These are phyloP conservation scores for Arthonia radiata DNA, from an alignment of 495 filamentous ascomycete species.

Conservation along the genomic window DNA sequence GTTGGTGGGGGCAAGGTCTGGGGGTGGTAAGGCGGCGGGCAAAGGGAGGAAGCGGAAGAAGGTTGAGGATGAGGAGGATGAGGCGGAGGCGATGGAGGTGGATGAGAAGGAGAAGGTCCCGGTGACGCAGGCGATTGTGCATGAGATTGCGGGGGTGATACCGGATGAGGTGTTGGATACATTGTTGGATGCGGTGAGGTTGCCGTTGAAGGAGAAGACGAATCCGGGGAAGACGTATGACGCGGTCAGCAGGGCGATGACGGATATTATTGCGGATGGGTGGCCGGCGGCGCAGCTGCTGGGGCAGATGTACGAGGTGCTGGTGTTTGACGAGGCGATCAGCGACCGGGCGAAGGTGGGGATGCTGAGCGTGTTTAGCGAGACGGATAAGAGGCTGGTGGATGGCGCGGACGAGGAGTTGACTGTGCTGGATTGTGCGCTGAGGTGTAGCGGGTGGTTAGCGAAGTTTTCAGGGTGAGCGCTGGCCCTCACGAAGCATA, in stretches of 20 bases:
- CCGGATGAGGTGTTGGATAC: constrained; percentile 44
- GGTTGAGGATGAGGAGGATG: constrained; percentile 28
- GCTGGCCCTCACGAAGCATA: too few species aligned
- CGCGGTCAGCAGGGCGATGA: constrained; percentile 49
- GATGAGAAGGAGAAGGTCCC: constrained; percentile 5
- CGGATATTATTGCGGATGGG: constrained; percentile 82
- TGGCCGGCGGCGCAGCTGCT: constrained; percentile 92
- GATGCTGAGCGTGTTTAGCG: constrained; percentile 74
- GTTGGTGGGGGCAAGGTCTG: constrained; percentile 34
- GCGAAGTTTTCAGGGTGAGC: too few species aligned
- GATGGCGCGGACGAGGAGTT: constrained; percentile 96
- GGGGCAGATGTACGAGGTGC: constrained; percentile 58
- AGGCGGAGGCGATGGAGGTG: constrained; percentile 16
- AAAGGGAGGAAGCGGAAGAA: constrained; percentile 22
- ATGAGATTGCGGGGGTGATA: constrained; percentile 92
- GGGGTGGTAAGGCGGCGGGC: constrained; percentile 4
- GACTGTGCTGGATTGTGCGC: constrained; percentile 57
- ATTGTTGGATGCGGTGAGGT: constrained; percentile 56
- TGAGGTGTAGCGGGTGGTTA: constrained; percentile 59
- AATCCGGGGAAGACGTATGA: constrained; percentile 36
- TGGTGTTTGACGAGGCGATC: constrained; percentile 65
- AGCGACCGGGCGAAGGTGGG: constrained; percentile 68
- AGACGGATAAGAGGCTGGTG: constrained; percentile 80
- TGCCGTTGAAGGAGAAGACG: constrained; percentile 19
- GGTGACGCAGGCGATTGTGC: constrained; percentile 54